Conservation (phyloP, 2,329 filamentous ascomycete species). For the Helotiales sp. region DNA sequence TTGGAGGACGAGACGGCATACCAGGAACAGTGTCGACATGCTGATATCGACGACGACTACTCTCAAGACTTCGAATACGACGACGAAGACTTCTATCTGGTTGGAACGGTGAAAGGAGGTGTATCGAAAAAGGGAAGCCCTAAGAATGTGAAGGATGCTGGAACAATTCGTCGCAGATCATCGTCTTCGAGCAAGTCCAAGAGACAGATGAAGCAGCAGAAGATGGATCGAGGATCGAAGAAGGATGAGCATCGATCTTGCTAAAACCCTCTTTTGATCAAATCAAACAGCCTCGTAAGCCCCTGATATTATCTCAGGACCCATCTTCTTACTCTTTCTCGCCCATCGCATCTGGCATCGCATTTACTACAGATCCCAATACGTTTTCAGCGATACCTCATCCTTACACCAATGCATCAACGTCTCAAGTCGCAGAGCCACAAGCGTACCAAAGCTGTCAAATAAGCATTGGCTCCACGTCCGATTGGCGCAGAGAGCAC, state of each 20-base stretch:
- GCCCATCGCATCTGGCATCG: too few species aligned
- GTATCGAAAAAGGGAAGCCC: background rate
- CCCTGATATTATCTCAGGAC: background rate
- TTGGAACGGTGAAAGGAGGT: background rate
- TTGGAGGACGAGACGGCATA: background rate
- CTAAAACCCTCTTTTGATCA: background rate
- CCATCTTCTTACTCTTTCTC: slow-evolving; percentile 12
- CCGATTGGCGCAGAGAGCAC: too few species aligned
- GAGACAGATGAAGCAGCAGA: background rate
- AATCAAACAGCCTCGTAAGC: background rate
- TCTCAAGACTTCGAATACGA: background rate
- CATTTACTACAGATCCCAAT: too few species aligned
- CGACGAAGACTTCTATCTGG: background rate
- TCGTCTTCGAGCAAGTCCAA: background rate
- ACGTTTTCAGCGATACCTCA: too few species aligned
- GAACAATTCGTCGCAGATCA: background rate
- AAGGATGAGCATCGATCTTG: background rate
- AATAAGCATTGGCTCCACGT: too few species aligned
- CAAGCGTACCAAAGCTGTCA: too few species aligned
- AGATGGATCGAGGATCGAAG: background rate
- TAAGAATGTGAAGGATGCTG: background rate
- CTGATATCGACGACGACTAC: background rate
- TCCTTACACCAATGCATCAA: too few species aligned
- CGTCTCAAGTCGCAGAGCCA: too few species aligned
- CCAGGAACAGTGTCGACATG: background rate